Evolutionary conservation across 495 filamentous ascomycete genomes (phyloP).

Genomic region (Daldinia caldariorum): DNA sequence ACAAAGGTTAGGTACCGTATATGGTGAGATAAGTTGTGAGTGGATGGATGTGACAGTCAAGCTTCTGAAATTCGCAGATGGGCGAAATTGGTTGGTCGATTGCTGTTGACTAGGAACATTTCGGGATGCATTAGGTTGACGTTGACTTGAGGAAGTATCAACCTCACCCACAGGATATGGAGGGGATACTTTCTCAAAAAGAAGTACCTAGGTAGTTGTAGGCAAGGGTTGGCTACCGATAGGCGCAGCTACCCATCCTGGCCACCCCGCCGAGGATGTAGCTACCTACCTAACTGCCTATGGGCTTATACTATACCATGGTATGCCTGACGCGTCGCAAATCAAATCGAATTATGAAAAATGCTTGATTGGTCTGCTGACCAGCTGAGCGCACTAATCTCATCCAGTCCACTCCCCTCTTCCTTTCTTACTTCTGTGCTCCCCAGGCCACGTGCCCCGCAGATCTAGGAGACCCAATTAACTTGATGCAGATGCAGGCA

Average conservation of each 20-base stretch:
- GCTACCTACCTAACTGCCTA: slow-evolving; percentile 9
- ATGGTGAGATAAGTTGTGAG: slow-evolving; percentile 37
- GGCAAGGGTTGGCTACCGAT: slow-evolving; percentile 26
- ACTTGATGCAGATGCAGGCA: slow-evolving; percentile 42
- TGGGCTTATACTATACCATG: background rate
- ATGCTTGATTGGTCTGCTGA: slow-evolving; percentile 47
- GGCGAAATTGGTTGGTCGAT: slow-evolving; percentile 31
- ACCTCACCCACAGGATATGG: slow-evolving; percentile 8
- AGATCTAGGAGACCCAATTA: slow-evolving; percentile 40
- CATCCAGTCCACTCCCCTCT: background rate
- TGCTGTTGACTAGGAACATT: slow-evolving; percentile 29
- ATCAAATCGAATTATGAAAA: slow-evolving; percentile 36
- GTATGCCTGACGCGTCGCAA: slow-evolving; percentile 38
- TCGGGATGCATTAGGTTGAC: slow-evolving; percentile 38
- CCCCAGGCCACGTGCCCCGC: slow-evolving; percentile 46
- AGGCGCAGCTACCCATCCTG: slow-evolving; percentile 22
- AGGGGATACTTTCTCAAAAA: background rate
- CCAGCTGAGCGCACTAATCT: slow-evolving; percentile 29
- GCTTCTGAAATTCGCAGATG: slow-evolving; percentile 39
- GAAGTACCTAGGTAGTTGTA: too few species aligned
- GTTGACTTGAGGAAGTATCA: slow-evolving; percentile 30
- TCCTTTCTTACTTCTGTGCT: slow-evolving; percentile 30
- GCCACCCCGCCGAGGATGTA: slow-evolving; percentile 19
- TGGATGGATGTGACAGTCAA: slow-evolving; percentile 42
- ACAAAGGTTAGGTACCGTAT: slow-evolving; percentile 36